Evolutionary conservation across 495 filamentous ascomycete genomes (phyloP).

Genomic region (Penicillium turbatum): DNA sequence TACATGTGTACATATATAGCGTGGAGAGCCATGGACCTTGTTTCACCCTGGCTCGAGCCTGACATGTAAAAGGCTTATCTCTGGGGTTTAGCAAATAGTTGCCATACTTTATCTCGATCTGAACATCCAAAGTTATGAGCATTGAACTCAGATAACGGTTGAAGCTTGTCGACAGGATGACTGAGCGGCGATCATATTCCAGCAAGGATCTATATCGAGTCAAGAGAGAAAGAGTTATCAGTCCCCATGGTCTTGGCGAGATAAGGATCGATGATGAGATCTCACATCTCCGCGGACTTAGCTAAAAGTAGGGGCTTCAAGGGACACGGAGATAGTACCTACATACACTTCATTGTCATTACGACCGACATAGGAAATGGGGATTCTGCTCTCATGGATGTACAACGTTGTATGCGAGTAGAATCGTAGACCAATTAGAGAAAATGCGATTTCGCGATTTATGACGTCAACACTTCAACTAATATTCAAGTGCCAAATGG

Average conservation of each 20-base stretch:
- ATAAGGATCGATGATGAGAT: conserved; percentile 6
- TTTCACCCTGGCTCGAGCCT: no score
- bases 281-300: not conserved
- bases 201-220: not conserved
- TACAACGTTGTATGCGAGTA: no score
- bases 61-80: conserved; percentile 4
- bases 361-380: no score
- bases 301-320: not conserved
- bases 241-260: conserved; percentile 3
- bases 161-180: not conserved
- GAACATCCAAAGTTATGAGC: not conserved
- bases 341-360: no score
- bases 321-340: no score
- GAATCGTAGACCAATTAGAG: no score
- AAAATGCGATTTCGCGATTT: no score
- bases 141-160: conserved; percentile 3
- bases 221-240: conserved; percentile 3
- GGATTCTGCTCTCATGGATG: no score
- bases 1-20: not conserved
- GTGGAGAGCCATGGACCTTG: no score
- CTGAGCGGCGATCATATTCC: conserved; percentile 8
- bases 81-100: not conserved
- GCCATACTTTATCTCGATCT: not conserved
- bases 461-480: no score
- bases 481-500: no score